phyloP scores from a whole-genome alignment of 2,329 filamentous ascomycete genomes.

The Sarocladium oryzae region DNA sequence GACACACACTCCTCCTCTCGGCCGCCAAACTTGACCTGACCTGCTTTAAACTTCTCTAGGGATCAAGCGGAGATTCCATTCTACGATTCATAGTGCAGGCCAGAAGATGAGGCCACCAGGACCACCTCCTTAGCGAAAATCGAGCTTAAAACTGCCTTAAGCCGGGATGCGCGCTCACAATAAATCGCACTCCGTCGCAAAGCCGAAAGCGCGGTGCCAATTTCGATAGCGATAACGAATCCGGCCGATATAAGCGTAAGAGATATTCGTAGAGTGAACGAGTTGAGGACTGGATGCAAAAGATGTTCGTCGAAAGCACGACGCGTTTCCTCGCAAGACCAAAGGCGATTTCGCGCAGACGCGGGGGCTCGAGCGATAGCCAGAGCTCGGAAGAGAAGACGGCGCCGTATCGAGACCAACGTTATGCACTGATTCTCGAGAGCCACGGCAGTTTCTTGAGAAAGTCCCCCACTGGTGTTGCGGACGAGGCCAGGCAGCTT shows the following conservation, averaged over 20 bases:
- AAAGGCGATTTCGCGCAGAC: neutral
- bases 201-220: neutral
- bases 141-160: neutral
- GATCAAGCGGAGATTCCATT: neutral
- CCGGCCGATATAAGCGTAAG: neutral
- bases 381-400: slow-evolving; percentile 26
- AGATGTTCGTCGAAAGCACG: neutral
- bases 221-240: neutral
- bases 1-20: neutral
- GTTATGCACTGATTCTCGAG: slow-evolving; percentile 29
- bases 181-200: neutral
- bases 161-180: neutral
- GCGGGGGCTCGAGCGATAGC: neutral
- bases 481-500: slow-evolving; percentile 23
- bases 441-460: slow-evolving; percentile 35
- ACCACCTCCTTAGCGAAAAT: neutral
- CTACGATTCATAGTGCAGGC: neutral
- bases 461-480: slow-evolving; percentile 24
- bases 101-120: neutral
- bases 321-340: neutral
- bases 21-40: neutral
- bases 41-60: neutral
- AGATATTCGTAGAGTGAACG: neutral
- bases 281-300: neutral
- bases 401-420: slow-evolving; percentile 26